Evolutionary conservation across 208 protist species (phyloP), one percentile per base, ranked within the genome.

Genomic region (Vickermania ingenoplastis): DNA sequence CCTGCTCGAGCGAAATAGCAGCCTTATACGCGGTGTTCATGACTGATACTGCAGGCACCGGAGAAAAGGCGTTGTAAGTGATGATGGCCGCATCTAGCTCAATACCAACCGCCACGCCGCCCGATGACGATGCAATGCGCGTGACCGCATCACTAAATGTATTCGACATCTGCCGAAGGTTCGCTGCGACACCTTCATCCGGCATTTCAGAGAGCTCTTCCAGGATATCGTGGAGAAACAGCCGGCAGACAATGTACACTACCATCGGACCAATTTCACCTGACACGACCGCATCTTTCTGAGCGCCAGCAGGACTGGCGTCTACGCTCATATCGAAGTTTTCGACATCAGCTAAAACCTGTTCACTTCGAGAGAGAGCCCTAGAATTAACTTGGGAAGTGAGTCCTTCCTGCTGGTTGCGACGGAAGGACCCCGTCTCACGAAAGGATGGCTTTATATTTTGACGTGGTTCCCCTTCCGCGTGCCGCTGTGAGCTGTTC

Each of bases 11-110:
- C 41, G 28, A 2, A 27, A 64, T 13, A 7, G 49, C 69, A 11
- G 63, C 61, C 25, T 65, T 27, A 11, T 31, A 54, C 13, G 58
- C 63, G 17, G 31, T 26, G 17, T 56, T 62, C 45, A 68, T 53
- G 17, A 48, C 56, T 48, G 57, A 53, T 27, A 62, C 60, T 2
- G 23, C 11, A 14, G 55, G 58, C 23, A 65, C 4, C 14, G 67
- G 67, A 11, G 54, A 57, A 31, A 72, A 65, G 30, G 63, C 71
- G 48, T 77, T 71, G 63, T 73, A 81, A 1, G 66, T 65, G 5
- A 81, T 61, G 45, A 75, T 31, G 31, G 58, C 71, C 36, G 69
- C 77, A 57, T 81, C 75, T 45, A 77, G 25, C 11, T 65, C 23
- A 41, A 75, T 53, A 51, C 73, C 61, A 60, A 61, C 73, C n/a